phyloP scores from a whole-genome alignment of 2,329 filamentous ascomycete species.

The Dissoconium aciculare region DNA sequence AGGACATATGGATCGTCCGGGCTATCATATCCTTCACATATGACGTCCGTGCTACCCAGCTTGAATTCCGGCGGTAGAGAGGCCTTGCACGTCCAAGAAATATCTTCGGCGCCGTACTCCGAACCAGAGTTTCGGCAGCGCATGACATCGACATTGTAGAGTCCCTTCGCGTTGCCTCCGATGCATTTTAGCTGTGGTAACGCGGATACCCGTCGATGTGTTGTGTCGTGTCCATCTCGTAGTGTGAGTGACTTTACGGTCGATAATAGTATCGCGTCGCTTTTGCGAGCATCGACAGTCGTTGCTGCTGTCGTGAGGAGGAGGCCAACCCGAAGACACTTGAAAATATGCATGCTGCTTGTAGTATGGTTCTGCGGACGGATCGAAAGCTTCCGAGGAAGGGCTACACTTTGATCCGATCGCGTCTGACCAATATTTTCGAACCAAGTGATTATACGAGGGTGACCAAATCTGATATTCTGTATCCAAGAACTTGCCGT shows the following conservation, averaged over 20 bases:
- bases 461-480: no score
- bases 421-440: no score
- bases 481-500: no score
- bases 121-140: conserved; percentile 77
- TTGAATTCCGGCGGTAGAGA: conserved; percentile 48
- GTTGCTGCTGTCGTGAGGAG: no score
- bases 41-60: conserved; percentile 74
- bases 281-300: not conserved
- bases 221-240: conserved; percentile 50
- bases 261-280: conserved; percentile 40
- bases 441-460: no score
- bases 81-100: conserved; percentile 83
- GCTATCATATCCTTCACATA: conserved; percentile 74
- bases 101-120: conserved; percentile 63
- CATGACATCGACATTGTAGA: conserved; percentile 67
- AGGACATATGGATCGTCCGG: conserved; percentile 73
- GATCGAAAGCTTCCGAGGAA: no score
- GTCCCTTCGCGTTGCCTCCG: conserved; percentile 43
- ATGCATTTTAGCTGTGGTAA: conserved; percentile 62
- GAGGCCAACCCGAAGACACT: no score
- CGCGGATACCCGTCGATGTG: conserved; percentile 58
- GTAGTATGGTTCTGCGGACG: no score
- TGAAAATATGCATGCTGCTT: not conserved
- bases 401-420: no score
- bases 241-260: conserved; percentile 68